Percentiles rank a stretch among this genome's conserved stretches.
These are phyloP conservation scores for Anthostomella pinea DNA, from an alignment of 2,329 filamentous ascomycete genomes.

Conservation along the genomic window DNA sequence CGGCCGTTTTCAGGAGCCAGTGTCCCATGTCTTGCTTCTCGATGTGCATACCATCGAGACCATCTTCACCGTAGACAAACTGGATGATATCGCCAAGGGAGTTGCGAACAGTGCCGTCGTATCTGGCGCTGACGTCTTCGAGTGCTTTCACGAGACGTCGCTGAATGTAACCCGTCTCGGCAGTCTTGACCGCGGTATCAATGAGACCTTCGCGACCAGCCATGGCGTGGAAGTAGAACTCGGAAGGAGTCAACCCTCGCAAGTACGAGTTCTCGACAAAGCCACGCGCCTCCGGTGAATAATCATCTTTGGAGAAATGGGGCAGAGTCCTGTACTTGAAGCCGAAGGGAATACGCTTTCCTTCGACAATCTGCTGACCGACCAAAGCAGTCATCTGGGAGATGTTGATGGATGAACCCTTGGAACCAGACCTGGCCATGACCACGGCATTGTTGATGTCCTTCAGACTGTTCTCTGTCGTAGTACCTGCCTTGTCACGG, in stretches of 20 bases:
- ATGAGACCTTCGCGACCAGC: slow-evolving; percentile 99
- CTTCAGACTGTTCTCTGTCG: slow-evolving; percentile 87
- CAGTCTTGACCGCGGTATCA: slow-evolving; percentile 98
- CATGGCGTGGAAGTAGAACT: slow-evolving; percentile 99
- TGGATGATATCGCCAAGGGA: slow-evolving; percentile 95
- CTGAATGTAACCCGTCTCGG: slow-evolving; percentile 98
- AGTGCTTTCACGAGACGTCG: slow-evolving; percentile 96
- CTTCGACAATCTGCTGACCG: slow-evolving; percentile 96
- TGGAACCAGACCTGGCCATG: slow-evolving; percentile 95
- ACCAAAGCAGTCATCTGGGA: slow-evolving; percentile 99
- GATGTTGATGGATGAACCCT: slow-evolving; percentile 98
- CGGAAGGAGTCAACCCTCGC: slow-evolving; percentile 87
- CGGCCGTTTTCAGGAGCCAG: slow-evolving; percentile 72
- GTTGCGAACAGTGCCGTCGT: slow-evolving; percentile 95
- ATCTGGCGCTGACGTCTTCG: slow-evolving; percentile 96
- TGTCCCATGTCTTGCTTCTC: slow-evolving; percentile 90
- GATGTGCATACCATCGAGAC: slow-evolving; percentile 87
- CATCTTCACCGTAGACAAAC: slow-evolving; percentile 97
- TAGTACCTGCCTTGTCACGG: slow-evolving; percentile 93
- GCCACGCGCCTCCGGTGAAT: slow-evolving; percentile 92
- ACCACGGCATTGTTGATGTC: slow-evolving; percentile 94
- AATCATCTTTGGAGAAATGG: slow-evolving; percentile 99
- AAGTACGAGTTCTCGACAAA: slow-evolving; percentile 99
- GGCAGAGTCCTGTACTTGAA: slow-evolving; percentile 98
- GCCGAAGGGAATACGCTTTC: slow-evolving; percentile 97